A percentile compares a stretch with the other conserved stretches of the same genome.
Evolutionary conservation across 768 basidiomycete species (phyloP).

Genomic region (Hericium coralloides): DNA sequence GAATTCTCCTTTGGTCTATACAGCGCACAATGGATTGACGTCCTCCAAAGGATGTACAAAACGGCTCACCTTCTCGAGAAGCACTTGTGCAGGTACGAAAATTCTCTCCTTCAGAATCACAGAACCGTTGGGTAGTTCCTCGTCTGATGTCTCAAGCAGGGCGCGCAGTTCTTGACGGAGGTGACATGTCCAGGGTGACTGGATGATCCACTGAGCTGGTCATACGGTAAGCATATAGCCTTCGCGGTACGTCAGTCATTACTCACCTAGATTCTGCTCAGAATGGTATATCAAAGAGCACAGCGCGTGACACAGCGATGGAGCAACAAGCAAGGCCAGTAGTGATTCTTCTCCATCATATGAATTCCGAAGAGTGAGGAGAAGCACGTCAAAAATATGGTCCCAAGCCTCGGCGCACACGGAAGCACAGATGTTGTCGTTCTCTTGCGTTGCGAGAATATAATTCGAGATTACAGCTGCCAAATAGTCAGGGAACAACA

Average conservation of each 20-base stretch:
- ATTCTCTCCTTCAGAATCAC: constrained; percentile 3
- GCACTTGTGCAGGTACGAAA: not conserved
- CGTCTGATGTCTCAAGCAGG: constrained; percentile 12
- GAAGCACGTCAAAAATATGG: constrained; percentile 38
- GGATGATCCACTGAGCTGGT: constrained; percentile 13
- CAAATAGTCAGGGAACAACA: not conserved
- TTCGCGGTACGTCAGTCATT: not conserved
- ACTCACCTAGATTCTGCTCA: constrained; percentile 2
- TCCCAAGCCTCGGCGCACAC: constrained; percentile 44
- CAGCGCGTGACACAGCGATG: constrained; percentile 43
- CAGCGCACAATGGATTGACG: too few relatives aligned
- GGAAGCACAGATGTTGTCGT: constrained; percentile 25
- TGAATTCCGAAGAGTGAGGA: constrained; percentile 38
- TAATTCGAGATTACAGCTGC: constrained; percentile 19
- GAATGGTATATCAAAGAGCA: constrained; percentile 23
- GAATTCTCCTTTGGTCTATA: not conserved
- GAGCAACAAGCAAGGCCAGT: constrained; percentile 39
- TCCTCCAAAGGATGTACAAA: too few relatives aligned
- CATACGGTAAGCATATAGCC: not conserved
- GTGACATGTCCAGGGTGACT: constrained; percentile 44
- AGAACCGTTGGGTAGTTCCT: not conserved
- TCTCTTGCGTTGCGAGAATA: constrained; percentile 21
- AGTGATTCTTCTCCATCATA: constrained; percentile 39
- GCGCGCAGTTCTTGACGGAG: constrained; percentile 31
- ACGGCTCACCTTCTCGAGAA: not conserved